Evolutionary conservation across 805 yeast species (phyloP), one percentile per base, ranked within the genome.

Genomic region (Candida multigemmis): DNA sequence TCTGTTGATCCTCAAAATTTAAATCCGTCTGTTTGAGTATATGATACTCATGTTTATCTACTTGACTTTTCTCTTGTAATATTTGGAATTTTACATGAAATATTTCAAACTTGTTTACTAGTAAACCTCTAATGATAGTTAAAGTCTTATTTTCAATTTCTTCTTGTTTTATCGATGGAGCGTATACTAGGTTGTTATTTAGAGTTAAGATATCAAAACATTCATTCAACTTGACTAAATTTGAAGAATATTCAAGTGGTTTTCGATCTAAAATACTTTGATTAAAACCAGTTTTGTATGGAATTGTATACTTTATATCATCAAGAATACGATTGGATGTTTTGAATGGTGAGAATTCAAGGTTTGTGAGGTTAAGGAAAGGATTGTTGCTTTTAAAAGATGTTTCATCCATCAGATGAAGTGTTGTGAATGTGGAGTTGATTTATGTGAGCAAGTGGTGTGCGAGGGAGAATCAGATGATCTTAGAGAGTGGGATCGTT

Each of bases 241-340:
- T 36, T 11, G 46, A 30, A 14, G 58, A 45, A 43, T 71, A 69
- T 7, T 47, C 56, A 18, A 68, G 42, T 1, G 68, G 60, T 24
- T 42, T 42, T 19, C 43, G 24, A 24, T 38, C 40, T 17, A 60
- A 43, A 12, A 60, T 38, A 24, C 50, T 42, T 27, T 21, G 19
- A 14, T 32, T 24, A 15, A 24, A 30, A n/a, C 32, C 27, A 2
- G 27, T 33, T 21, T 33, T 35, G 25, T 31, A 44, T 9, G 53
- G 45, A 3, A 46, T 27, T 1, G 45, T 33, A 49, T 47, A 63
- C 27, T 68, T 54, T 16, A 80, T 43, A 41, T 80, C 89, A 44
- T 77, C 85, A 13, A 79, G 39, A 12, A 81, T 57, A 29, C 89
- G 56, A 40, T 80, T 80, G 5, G 77, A 50, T 0, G 89, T 78